Percentiles rank a stretch among this genome's conserved stretches.
phyloP scores from a whole-genome alignment of 495 filamentous ascomycete species.

The Talaromyces wortmannii region DNA sequence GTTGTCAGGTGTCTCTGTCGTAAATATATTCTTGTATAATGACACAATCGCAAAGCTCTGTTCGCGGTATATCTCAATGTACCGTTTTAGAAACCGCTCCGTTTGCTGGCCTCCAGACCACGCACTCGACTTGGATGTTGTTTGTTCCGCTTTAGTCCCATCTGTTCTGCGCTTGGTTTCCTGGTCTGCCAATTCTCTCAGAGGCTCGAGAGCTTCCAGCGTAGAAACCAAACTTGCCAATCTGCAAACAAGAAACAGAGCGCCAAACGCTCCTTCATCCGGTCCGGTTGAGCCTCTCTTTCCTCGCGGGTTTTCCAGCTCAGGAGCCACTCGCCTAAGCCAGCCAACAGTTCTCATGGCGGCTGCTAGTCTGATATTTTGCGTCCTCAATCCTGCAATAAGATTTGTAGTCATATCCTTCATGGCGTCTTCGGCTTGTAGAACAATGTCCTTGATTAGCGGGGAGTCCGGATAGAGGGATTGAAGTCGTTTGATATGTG shows the following conservation, averaged over 20 bases:
- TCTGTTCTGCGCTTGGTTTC: conserved; percentile 50
- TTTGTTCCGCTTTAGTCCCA: conserved; percentile 16
- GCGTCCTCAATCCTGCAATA: conserved; percentile 66
- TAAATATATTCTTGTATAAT: conserved; percentile 87
- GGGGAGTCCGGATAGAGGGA: conserved; percentile 73
- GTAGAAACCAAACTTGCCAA: conserved; percentile 72
- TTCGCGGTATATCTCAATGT: conserved; percentile 96
- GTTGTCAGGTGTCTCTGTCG: conserved; percentile 36
- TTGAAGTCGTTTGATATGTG: conserved; percentile 86
- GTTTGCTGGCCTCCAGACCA: conserved; percentile 86
- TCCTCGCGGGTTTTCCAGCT: conserved; percentile 50
- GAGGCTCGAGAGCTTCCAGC: conserved; percentile 77
- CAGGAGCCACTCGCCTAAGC: conserved; percentile 80
- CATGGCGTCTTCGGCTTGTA: conserved; percentile 83
- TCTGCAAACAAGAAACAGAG: conserved; percentile 81
- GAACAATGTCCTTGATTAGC: conserved; percentile 63
- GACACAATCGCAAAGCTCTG: conserved; percentile 94
- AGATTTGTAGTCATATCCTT: conserved; percentile 82
- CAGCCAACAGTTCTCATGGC: conserved; percentile 90
- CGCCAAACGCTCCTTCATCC: conserved; percentile 62
- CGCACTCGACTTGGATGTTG: conserved; percentile 9
- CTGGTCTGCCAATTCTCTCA: conserved; percentile 84
- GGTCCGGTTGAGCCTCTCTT: conserved; percentile 24
- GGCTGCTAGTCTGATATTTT: conserved; percentile 79
- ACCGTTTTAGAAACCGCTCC: conserved; percentile 88